Percentiles rank a stretch among this genome's conserved stretches.
Conservation (phyloP, 164 flowering plant species). For the Pachysandra terminalis region DNA sequence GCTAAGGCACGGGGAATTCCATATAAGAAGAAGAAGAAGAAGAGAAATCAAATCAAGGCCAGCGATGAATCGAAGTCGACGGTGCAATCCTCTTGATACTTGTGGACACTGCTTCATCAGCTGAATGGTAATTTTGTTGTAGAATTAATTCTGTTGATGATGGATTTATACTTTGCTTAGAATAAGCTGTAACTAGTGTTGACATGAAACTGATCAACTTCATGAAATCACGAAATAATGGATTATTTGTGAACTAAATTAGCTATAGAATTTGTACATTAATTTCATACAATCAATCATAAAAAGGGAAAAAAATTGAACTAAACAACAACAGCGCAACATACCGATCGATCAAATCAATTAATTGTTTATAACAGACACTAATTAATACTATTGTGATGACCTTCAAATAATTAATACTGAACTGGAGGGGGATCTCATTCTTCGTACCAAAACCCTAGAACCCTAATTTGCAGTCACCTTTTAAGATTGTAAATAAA, state of each 20-base stretch:
- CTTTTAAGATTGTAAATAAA: not conserved
- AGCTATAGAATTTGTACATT: too few relatives aligned
- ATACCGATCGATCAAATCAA: too few relatives aligned
- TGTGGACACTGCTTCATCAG: not conserved
- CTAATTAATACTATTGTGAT: too few relatives aligned
- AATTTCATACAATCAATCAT: too few relatives aligned
- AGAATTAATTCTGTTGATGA: constrained; percentile 4
- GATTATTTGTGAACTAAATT: not conserved
- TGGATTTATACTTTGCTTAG: not conserved
- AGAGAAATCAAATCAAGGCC: constrained; percentile 19
- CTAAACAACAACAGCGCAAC: not conserved
- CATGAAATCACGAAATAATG: not conserved
- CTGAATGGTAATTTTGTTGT: constrained; percentile 7
- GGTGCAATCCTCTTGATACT: constrained; percentile 10
- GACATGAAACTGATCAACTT: not conserved
- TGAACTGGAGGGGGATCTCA: not conserved
- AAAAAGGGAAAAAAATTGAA: not conserved
- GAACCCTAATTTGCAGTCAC: not conserved
- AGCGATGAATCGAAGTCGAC: constrained; percentile 11
- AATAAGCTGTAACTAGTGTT: not conserved
- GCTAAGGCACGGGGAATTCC: constrained; percentile 60
- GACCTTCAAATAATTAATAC: not conserved
- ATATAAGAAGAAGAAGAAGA: constrained; percentile 58
- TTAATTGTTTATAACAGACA: too few relatives aligned
- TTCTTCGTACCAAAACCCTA: not conserved